Base-by-base conservation (phyloP, 306 rosid genomes). In the Cicer arietinum region DNA sequence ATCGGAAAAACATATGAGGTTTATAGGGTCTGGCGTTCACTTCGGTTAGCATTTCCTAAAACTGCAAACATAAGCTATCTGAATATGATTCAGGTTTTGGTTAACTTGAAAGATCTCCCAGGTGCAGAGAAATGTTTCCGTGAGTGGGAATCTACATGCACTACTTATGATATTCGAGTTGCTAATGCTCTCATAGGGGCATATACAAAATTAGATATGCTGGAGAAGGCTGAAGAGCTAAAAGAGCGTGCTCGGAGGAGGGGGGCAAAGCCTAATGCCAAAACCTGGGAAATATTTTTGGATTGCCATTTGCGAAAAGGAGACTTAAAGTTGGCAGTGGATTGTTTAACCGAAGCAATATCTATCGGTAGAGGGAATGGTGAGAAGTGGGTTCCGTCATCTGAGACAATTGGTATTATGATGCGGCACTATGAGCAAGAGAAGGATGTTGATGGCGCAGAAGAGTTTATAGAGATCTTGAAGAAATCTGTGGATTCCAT, bases 71-170 rank as follows among this genome's bases (percentile, higher is more conserved):
- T 88, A 80, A 92, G 97, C 90, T 92, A 94, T 85, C 85, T 94
- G 75, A 90, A 89, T 64, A 90, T 91, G 96, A 84, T 92, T 69
- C 95, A 92, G 70, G 90, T 80, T n/a, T 73, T 92, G 86, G 83
- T 84, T 52, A 94, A 88, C 41, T 79, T 94, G 83, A 88, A 88
- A 43, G 99, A 94, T 77, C 79, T 92, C 77, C 93, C 97, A 1
- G 97, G 96, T 17, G 99, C 99, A 3, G 95, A 90, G 79, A 94
- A 92, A 69, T 86, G 87, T 69, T 89, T 90, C 87, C 88, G 90
- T 68, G 96, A 92, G 56, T 90, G 97, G 92, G 92, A 85, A 79
- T 86, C 85, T 17, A 74, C 70, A 62, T 75, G 92, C 82, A 71
- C 93, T n/a, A 83, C 86, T 43, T 88, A 84, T 65, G 99, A 94